Evolutionary conservation across 1,284 basidiomycete species (phyloP).

Genomic region (Sphaerobolus stellatus): DNA sequence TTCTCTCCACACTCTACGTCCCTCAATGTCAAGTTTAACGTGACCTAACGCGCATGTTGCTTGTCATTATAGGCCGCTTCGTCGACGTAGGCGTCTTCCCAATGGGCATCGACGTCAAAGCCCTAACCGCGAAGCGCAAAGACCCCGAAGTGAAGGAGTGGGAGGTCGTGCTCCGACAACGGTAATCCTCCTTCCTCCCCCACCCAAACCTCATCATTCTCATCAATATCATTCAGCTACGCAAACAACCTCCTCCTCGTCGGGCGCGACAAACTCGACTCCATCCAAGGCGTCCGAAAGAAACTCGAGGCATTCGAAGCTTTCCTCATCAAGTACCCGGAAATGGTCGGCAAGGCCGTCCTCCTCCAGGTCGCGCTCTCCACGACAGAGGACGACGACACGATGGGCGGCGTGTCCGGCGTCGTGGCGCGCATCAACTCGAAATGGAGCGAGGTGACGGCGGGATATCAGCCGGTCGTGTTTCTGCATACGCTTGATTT

Average conservation of each 20-base stretch:
- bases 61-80: slow-evolving; percentile 43
- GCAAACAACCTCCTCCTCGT: slow-evolving; percentile 87
- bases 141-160: slow-evolving; percentile 81
- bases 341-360: slow-evolving; percentile 79
- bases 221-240: too few species aligned
- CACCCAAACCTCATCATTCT: too few species aligned
- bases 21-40: too few species aligned
- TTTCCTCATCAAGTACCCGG: slow-evolving; percentile 78
- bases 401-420: slow-evolving; percentile 73
- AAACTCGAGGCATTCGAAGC: slow-evolving; percentile 82
- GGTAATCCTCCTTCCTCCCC: too few species aligned
- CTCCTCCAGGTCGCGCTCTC: slow-evolving; percentile 86
- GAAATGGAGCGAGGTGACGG: slow-evolving; percentile 74
- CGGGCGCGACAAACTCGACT: slow-evolving; percentile 85
- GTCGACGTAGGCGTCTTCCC: slow-evolving; percentile 86
- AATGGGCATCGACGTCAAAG: slow-evolving; percentile 83
- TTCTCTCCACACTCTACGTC: too few species aligned
- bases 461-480: slow-evolving; percentile 86
- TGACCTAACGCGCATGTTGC: too few species aligned
- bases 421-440: slow-evolving; percentile 82
- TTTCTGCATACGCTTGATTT: slow-evolving; percentile 87
- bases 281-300: slow-evolving; percentile 76
- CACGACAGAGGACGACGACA: slow-evolving; percentile 76
- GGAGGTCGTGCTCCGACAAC: slow-evolving; percentile 72
- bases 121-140: slow-evolving; percentile 67